Percentiles rank a stretch among this genome's conserved stretches.
phyloP scores from a whole-genome alignment of 169 alveolate species.

The Sarcocystis neurona region DNA sequence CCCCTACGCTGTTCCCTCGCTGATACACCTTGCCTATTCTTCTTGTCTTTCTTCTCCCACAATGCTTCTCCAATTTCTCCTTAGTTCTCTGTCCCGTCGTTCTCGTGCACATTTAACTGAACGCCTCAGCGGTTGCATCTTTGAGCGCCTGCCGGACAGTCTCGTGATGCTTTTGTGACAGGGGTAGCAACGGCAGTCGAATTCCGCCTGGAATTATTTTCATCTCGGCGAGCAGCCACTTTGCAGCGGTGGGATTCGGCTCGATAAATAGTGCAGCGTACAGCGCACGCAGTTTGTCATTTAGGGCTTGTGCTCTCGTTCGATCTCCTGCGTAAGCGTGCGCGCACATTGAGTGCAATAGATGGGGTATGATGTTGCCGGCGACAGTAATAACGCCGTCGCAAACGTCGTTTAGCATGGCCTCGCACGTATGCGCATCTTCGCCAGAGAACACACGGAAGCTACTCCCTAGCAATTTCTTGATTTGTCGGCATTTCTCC shows the following conservation, averaged over 20 bases:
- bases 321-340: not conserved
- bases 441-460: constrained; percentile 7
- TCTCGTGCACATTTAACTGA: no score
- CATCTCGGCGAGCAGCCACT: constrained; percentile 33
- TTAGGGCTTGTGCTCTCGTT: not conserved
- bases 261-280: constrained; percentile 26
- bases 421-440: constrained; percentile 17
- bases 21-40: no score
- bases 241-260: constrained; percentile 25
- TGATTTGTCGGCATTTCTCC: not conserved
- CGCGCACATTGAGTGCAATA: constrained; percentile 12
- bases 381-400: constrained; percentile 44
- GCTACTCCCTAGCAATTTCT: not conserved
- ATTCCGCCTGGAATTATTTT: not conserved
- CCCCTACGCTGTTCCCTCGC: no score
- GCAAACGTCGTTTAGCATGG: constrained; percentile 22
- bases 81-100: no score
- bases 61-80: no score
- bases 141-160: not conserved
- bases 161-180: not conserved
- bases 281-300: not conserved
- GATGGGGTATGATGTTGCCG: constrained; percentile 28
- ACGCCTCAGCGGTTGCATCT: constrained; percentile 4
- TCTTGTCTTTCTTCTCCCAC: no score
- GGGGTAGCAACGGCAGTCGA: constrained; percentile 43